A percentile compares a stretch with the other conserved stretches of the same genome.
Evolutionary conservation across 495 filamentous ascomycete species (phyloP).

Genomic region (Neurospora hispaniola): DNA sequence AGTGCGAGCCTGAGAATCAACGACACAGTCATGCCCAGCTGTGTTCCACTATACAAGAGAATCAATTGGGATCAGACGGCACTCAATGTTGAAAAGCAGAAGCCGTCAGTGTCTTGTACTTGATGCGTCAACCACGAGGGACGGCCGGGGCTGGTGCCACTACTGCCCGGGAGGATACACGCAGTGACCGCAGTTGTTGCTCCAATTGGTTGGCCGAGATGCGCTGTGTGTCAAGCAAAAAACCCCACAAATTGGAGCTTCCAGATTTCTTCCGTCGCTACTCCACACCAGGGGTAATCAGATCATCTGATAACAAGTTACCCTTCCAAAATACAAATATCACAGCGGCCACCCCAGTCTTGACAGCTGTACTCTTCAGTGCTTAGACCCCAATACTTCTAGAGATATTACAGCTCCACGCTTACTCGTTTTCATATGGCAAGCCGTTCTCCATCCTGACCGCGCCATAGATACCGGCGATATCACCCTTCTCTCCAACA

Average conservation of each 20-base stretch:
- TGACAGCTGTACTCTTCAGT: neutral
- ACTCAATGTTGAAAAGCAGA: neutral
- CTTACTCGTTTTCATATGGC: slow-evolving; percentile 49
- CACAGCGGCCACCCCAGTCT: neutral
- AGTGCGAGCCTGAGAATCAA: neutral
- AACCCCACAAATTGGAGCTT: neutral
- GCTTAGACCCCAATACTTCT: neutral
- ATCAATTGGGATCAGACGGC: neutral
- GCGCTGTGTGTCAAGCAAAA: neutral
- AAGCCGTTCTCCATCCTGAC: slow-evolving; percentile 59
- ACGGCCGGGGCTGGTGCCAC: neutral
- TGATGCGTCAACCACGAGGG: neutral
- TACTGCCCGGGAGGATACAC: neutral
- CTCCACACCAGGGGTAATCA: neutral
- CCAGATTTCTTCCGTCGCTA: neutral
- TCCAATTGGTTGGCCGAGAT: neutral
- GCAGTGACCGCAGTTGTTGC: neutral
- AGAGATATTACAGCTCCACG: neutral
- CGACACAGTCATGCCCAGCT: neutral
- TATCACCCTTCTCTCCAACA: slow-evolving; percentile 64
- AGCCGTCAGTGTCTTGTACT: neutral
- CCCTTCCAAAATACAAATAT: neutral
- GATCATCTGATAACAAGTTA: neutral
- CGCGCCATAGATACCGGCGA: slow-evolving; percentile 76
- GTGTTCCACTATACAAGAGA: neutral